Evolutionary conservation across 352 stramenopile species (phyloP).

Genomic region (Phytopythium oedochilum): DNA sequence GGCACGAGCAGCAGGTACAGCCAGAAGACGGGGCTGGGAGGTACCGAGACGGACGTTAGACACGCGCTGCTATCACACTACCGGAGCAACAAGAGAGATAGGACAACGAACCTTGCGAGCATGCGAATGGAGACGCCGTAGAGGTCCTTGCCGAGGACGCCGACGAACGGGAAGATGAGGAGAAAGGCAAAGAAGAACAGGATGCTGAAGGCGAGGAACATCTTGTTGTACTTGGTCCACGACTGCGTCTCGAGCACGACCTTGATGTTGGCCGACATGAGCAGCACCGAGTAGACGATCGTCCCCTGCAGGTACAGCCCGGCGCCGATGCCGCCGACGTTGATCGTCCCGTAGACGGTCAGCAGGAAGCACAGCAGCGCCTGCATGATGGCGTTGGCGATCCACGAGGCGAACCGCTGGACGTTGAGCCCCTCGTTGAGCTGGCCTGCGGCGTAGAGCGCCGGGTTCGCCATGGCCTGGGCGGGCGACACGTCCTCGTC

Average conservation of each 20-base stretch:
- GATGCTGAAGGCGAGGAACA: slow-evolving; percentile 52
- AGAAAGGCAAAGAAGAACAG: slow-evolving; percentile 63
- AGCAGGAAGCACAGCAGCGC: slow-evolving; percentile 63
- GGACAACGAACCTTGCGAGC: slow-evolving; percentile 30
- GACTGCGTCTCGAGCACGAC: slow-evolving; percentile 72
- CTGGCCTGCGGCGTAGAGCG: slow-evolving; percentile 57
- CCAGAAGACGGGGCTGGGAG: slow-evolving; percentile 57
- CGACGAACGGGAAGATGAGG: slow-evolving; percentile 50
- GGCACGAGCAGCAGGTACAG: slow-evolving; percentile 59
- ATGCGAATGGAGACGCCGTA: slow-evolving; percentile 48
- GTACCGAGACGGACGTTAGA: not conserved
- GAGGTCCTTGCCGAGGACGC: slow-evolving; percentile 44
- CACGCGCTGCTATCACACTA: too few relatives aligned
- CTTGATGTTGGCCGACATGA: slow-evolving; percentile 77
- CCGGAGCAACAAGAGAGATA: not conserved
- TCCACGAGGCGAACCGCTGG: slow-evolving; percentile 49
- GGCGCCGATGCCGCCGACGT: slow-evolving; percentile 28
- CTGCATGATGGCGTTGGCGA: slow-evolving; percentile 61
- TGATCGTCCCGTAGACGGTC: slow-evolving; percentile 31
- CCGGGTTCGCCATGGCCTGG: slow-evolving; percentile 53
- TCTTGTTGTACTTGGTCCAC: slow-evolving; percentile 68
- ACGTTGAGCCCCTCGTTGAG: slow-evolving; percentile 68
- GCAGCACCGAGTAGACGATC: slow-evolving; percentile 62
- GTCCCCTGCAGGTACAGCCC: slow-evolving; percentile 60
- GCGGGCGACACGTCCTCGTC: slow-evolving; percentile 69